Evolutionary conservation across 768 basidiomycete species (phyloP), one percentile per base, ranked within the genome.

Genomic region (Phlebiopsis gigantea): DNA sequence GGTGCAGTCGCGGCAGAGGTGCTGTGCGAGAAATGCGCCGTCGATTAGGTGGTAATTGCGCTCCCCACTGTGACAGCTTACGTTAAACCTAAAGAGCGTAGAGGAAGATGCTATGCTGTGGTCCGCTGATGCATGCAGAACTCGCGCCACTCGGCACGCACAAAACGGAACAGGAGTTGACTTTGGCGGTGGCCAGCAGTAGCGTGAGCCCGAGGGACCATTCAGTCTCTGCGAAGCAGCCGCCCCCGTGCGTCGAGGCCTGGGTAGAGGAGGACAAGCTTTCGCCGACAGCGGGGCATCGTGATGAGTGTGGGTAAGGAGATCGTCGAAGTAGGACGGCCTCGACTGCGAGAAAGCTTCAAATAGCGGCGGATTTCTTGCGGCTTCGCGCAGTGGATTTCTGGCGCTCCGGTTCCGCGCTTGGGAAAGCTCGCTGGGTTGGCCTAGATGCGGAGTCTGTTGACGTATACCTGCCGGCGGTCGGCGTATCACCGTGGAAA

Each of bases 381-480:
- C 34, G 34, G 34, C 34, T 39, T 39, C 17, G 34, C 34, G 34
- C 34, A 12, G 34, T 39, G 19, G 2, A 25, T 25, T 25, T 21
- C 28, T 29, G 46, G 46, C 46, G 46, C 4, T 48, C 46, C 46
- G 46, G 24, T 25, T 25, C 24, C 46, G 46, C 46, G 19, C 19
- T 26, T 39, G 34, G n/a, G 50, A 30, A 31, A 17, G 21, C 19
- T 24, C 4, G 31, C 22, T 22, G 21, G 48, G 17, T 9, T 29
- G 50, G 34, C 19, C 50, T 21, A 25, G 50, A 14, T 31, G 50
- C 50, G 50, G 50, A 21, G 50, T n/a, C 50, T 39, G 31, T 51
- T 51, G 34, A 51, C 34, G 50, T 26, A 21, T 24, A 21, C 48
- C 25, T 46, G 30, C 25, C 10, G 19, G 12, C 10, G 46, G 24